A percentile compares a stretch with the other conserved stretches of the same genome.
Evolutionary conservation across 257 asterid species (phyloP).

Genomic region (Petunia axillaris): DNA sequence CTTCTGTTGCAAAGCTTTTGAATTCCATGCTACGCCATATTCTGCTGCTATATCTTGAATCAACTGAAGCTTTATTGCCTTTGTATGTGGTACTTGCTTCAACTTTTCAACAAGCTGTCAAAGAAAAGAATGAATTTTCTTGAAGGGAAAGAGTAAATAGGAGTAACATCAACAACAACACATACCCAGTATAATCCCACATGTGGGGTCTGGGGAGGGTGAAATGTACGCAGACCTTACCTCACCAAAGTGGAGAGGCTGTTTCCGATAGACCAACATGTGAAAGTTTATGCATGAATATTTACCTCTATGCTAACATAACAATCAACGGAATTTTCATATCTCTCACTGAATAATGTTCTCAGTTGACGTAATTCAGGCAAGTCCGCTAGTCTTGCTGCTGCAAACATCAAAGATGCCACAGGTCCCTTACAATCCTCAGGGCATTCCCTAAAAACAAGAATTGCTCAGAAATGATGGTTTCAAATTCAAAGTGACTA

Average conservation of each 20-base stretch:
- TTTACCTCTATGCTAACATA: slow-evolving; percentile 65
- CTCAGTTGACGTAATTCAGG: slow-evolving; percentile 88
- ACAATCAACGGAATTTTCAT: slow-evolving; percentile 55
- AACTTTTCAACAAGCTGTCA: slow-evolving; percentile 66
- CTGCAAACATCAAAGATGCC: slow-evolving; percentile 77
- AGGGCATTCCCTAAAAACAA: slow-evolving; percentile 70
- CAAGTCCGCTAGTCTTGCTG: slow-evolving; percentile 88
- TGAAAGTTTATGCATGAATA: background rate
- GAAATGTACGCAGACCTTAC: too few species aligned
- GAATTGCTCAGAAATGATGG: background rate
- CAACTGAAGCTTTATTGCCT: slow-evolving; percentile 63
- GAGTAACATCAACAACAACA: background rate
- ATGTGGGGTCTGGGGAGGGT: too few species aligned
- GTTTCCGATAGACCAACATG: background rate
- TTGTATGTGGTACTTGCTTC: slow-evolving; percentile 47
- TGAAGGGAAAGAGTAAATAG: background rate
- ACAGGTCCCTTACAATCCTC: slow-evolving; percentile 85
- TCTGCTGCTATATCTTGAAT: slow-evolving; percentile 73
- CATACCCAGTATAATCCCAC: too few species aligned
- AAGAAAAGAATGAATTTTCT: slow-evolving; percentile 9
- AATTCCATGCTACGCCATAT: slow-evolving; percentile 59
- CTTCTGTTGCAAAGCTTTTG: slow-evolving; percentile 64
- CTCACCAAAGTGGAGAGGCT: too few species aligned
- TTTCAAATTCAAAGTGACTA: too few species aligned
- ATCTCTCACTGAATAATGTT: slow-evolving; percentile 62